Evolutionary conservation across 768 basidiomycete species (phyloP).

Genomic region (Hygrophorus russula): DNA sequence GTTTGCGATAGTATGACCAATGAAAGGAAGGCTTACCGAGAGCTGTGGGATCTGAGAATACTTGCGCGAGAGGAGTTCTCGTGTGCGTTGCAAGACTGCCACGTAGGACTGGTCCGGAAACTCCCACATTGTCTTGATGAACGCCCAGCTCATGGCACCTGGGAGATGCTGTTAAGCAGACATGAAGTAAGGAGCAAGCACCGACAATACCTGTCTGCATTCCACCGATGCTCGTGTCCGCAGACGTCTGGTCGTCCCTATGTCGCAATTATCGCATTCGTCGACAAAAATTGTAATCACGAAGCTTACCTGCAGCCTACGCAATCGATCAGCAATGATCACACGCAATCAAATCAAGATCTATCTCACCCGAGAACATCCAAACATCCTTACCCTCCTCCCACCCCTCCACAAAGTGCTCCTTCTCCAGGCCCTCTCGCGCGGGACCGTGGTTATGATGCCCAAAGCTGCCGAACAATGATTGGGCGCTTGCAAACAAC

Average conservation of each 20-base stretch:
- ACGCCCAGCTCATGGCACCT: conserved; percentile 2
- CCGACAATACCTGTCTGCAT: background rate
- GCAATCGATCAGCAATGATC: background rate
- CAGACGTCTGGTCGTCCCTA: conserved; percentile 2
- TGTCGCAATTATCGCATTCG: background rate
- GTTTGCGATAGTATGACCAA: background rate
- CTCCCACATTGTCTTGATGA: background rate
- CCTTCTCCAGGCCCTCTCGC: background rate
- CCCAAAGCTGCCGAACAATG: background rate
- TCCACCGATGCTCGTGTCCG: conserved; percentile 1
- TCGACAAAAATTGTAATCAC: background rate
- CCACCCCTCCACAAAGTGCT: conserved; percentile 2
- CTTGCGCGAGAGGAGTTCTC: background rate
- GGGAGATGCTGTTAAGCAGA: background rate
- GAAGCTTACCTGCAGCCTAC: conserved; percentile 1
- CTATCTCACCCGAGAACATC: conserved; percentile 1
- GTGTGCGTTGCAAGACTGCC: background rate
- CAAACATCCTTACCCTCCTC: conserved; percentile 1
- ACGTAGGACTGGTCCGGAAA: background rate
- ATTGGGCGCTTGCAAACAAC: background rate
- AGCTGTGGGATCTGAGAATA: conserved; percentile 1
- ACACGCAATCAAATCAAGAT: background rate
- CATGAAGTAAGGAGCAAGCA: background rate
- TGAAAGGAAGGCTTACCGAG: background rate
- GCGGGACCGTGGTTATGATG: background rate